Evolutionary conservation across 2,329 filamentous ascomycete genomes (phyloP).

Genomic region (Fusarium protoensiforme): DNA sequence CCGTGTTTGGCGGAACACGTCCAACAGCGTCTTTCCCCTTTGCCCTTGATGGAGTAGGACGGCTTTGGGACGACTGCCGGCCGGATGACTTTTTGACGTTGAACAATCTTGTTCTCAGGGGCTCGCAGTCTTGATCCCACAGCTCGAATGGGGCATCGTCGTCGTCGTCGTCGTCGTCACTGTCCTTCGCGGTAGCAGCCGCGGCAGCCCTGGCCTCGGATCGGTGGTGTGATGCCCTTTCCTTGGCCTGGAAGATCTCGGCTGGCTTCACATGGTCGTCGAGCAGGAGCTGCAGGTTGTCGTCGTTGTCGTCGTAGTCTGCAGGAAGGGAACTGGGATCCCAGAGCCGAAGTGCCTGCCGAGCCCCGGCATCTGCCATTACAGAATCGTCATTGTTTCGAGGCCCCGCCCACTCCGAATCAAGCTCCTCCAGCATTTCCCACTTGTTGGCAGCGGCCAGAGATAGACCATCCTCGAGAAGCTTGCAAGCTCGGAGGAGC

Average conservation of each 20-base stretch:
- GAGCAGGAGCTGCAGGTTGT: neutral
- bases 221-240: neutral
- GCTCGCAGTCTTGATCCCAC: neutral
- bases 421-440: neutral
- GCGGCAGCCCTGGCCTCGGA: neutral
- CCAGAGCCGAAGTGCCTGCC: neutral
- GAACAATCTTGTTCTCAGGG: neutral
- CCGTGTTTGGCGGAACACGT: neutral
- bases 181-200: neutral
- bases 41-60: neutral
- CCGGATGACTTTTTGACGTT: neutral
- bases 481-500: too few relatives aligned
- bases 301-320: neutral
- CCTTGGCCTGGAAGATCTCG: neutral
- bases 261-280: neutral
- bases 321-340: neutral
- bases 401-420: neutral
- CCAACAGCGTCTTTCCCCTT: neutral
- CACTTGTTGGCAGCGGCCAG: neutral
- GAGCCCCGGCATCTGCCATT: neutral
- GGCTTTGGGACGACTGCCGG: neutral
- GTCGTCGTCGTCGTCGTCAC: neutral
- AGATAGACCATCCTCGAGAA: too few relatives aligned
- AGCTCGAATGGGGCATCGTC: neutral
- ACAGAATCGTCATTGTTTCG: neutral